Base-by-base conservation (phyloP, 2,329 filamentous ascomycete species). In the Scytalidium lignicola region DNA sequence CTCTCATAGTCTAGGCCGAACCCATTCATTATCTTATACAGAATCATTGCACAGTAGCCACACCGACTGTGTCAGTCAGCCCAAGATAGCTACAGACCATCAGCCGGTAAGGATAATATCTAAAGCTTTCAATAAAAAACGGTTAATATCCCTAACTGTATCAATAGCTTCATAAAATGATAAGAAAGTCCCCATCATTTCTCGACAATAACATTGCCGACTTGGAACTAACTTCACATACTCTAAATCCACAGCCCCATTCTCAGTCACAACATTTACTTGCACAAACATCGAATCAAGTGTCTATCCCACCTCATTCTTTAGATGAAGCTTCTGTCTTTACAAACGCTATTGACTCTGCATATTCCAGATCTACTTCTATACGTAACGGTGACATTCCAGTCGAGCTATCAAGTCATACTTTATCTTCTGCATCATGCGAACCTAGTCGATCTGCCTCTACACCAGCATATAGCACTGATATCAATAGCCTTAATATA, bases 371-470 rank as follows among this genome's bases (percentile, higher is more conserved):
- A 5, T 37, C 15, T 13, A 17, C n/a, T 13, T 37, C 32, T 4
- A n/a, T 17, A 13, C 15, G 4, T 9, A 37, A 37, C n/a, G 15
- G 26, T 7, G 13, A 37, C 7, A 13, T 5, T 15, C 5, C 5
- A 7, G n/a, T 37, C 32, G 15, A 37, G 7, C 15, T n/a, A 37
- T 17, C 15, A n/a, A 9, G 15, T 37, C 32, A 17, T n/a, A 8
- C 32, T 13, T 15, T n/a, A 9, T 37, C 32, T 8, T 37, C 32
- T 37, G 15, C 15, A 17, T 13, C 32, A 5, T n/a, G 15, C 32
- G n/a, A 15, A n/a, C 15, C 32, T 13, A 37, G 15, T n/a, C 28
- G 52, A 12, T 55, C 55, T 39, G 44, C 49, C 10, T 57, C 57
- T 41, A 54, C 48, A 22, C 51, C 51, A 40, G 32, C 15, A 13